A percentile compares a stretch with the other conserved stretches of the same genome.
These are phyloP conservation scores for Saturnispora sekii DNA, from an alignment of 805 yeast genomes.

Conservation along the genomic window DNA sequence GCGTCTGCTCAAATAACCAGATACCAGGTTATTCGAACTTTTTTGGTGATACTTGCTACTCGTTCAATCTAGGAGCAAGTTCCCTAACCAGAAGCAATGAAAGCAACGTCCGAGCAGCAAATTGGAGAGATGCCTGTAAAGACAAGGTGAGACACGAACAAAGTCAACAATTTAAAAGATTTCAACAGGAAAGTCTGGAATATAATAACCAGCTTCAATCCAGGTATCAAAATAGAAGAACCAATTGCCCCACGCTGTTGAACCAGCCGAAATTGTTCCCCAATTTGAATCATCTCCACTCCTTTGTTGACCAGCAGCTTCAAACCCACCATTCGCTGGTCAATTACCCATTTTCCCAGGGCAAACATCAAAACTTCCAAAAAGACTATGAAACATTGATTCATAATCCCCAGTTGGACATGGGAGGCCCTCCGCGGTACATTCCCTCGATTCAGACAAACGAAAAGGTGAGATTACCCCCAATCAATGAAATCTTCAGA, in stretches of 20 bases:
- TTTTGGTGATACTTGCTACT: slow-evolving; percentile 31
- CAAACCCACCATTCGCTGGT: slow-evolving; percentile 20
- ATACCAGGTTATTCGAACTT: slow-evolving; percentile 16
- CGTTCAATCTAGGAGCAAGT: slow-evolving; percentile 21
- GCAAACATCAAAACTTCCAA: slow-evolving; percentile 38
- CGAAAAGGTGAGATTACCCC: slow-evolving; percentile 17
- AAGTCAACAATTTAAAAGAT: slow-evolving; percentile 30
- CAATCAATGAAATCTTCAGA: slow-evolving; percentile 13
- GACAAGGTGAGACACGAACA: slow-evolving; percentile 33
- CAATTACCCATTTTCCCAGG: slow-evolving; percentile 45
- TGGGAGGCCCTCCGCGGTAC: neutral
- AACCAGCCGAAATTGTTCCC: slow-evolving; percentile 9
- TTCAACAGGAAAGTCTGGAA: slow-evolving; percentile 27
- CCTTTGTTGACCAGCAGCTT: slow-evolving; percentile 20
- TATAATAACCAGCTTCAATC: slow-evolving; percentile 7
- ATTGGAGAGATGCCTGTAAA: slow-evolving; percentile 36
- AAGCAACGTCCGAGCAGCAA: slow-evolving; percentile 28
- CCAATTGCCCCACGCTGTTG: slow-evolving; percentile 1
- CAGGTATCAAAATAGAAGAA: neutral
- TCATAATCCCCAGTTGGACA: slow-evolving; percentile 37
- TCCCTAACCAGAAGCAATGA: slow-evolving; percentile 17
- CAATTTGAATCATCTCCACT: slow-evolving; percentile 15
- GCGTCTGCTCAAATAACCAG: slow-evolving; percentile 10
- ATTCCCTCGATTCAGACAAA: slow-evolving; percentile 6
- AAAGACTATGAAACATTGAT: slow-evolving; percentile 40